phyloP scores from a whole-genome alignment of 345 rosid species.

The Murraya paniculata region DNA sequence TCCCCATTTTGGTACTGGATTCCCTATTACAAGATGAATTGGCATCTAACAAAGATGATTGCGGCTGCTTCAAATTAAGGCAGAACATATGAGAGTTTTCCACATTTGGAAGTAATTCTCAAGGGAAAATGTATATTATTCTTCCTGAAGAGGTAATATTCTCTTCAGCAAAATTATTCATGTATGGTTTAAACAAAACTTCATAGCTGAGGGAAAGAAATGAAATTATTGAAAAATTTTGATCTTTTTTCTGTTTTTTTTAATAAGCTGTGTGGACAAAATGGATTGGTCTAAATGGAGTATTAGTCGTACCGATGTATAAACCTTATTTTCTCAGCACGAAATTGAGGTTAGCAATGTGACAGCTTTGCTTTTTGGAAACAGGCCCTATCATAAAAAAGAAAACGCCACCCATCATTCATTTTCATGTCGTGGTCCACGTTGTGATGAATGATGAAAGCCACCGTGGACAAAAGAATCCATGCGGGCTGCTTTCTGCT shows the following conservation, averaged over 20 bases:
- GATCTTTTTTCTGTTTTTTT: too few species aligned
- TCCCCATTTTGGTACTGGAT: neutral
- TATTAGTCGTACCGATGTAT: neutral
- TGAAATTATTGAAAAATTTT: neutral
- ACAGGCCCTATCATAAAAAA: neutral
- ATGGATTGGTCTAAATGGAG: neutral
- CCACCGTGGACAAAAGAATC: neutral
- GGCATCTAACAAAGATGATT: neutral
- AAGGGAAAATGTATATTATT: neutral
- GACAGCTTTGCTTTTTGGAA: neutral
- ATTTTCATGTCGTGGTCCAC: neutral
- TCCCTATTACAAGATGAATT: neutral
- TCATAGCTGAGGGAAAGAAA: neutral
- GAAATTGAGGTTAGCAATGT: neutral
- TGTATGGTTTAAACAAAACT: neutral
- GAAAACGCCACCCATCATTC: too few species aligned
- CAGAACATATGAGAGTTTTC: neutral
- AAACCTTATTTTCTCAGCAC: neutral
- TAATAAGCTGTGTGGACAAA: neutral
- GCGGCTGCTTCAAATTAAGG: neutral
- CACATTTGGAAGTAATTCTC: neutral
- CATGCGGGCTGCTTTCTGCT: too few species aligned
- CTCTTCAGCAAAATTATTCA: neutral
- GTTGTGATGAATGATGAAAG: neutral
- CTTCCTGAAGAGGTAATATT: neutral